Evolutionary conservation across 768 basidiomycete genomes (phyloP).

Genomic region (Podaxis pistillaris): DNA sequence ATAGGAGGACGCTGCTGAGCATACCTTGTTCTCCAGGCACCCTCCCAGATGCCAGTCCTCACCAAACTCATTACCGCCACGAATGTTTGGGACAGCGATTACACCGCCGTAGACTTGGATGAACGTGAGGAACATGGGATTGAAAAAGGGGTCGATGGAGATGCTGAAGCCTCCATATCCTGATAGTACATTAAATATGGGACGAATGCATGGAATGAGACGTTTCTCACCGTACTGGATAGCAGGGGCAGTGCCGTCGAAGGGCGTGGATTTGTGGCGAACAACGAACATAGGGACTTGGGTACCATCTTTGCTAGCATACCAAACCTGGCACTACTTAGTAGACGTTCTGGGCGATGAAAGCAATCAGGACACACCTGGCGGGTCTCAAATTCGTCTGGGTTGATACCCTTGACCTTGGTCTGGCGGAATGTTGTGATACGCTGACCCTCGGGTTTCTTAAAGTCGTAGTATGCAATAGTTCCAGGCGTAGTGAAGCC

Average conservation of each 20-base stretch:
- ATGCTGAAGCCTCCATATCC: slow-evolving; percentile 84
- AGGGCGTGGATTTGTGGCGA: slow-evolving; percentile 63
- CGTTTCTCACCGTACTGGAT: slow-evolving; percentile 64
- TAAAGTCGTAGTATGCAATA: slow-evolving; percentile 63
- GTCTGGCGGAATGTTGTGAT: slow-evolving; percentile 62
- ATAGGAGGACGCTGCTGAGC: slow-evolving; percentile 4
- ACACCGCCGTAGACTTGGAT: slow-evolving; percentile 68
- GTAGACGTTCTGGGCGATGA: not conserved
- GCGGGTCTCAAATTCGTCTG: slow-evolving; percentile 65
- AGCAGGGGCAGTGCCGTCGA: slow-evolving; percentile 74
- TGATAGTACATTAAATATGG: slow-evolving; percentile 20
- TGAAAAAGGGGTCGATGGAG: slow-evolving; percentile 72
- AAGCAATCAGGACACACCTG: slow-evolving; percentile 42
- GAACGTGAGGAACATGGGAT: slow-evolving; percentile 67
- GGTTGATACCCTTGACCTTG: slow-evolving; percentile 55
- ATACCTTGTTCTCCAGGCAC: slow-evolving; percentile 66
- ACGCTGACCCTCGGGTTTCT: slow-evolving; percentile 42
- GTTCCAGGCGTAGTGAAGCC: slow-evolving; percentile 76
- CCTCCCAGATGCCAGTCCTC: slow-evolving; percentile 84
- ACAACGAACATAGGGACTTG: slow-evolving; percentile 85
- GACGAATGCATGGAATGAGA: not conserved
- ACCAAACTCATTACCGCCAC: slow-evolving; percentile 78
- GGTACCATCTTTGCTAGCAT: slow-evolving; percentile 75
- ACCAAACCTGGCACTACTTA: slow-evolving; percentile 58
- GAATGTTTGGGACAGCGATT: slow-evolving; percentile 56